phyloP scores from a whole-genome alignment of 352 stramenopile species.

The Phytophthora hybrid region DNA sequence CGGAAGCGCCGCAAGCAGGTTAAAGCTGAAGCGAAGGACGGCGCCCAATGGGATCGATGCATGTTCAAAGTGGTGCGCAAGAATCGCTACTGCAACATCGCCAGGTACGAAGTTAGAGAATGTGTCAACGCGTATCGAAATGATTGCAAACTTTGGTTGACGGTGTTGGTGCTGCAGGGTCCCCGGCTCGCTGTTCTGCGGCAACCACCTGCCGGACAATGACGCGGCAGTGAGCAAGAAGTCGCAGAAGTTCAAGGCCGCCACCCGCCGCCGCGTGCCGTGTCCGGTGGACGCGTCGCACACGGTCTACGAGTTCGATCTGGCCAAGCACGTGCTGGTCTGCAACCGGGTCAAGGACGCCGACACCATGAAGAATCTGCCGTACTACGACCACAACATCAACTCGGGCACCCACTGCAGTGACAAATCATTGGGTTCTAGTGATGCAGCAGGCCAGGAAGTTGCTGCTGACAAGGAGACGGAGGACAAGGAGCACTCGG shows the following conservation, averaged over 20 bases:
- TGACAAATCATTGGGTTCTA: not conserved
- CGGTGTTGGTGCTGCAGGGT: conserved; percentile 40
- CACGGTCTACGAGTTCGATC: conserved; percentile 81
- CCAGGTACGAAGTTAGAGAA: conserved; percentile 44
- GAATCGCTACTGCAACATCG: conserved; percentile 86
- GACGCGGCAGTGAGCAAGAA: conserved; percentile 57
- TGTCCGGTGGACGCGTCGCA: conserved; percentile 78
- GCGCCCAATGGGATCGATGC: conserved; percentile 76
- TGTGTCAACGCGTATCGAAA: conserved; percentile 21
- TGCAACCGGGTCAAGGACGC: conserved; percentile 84
- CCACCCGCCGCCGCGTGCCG: conserved; percentile 65
- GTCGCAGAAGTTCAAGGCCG: conserved; percentile 69
- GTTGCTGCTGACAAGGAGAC: conserved; percentile 1
- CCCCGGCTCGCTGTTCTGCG: conserved; percentile 69
- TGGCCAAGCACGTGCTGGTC: conserved; percentile 81
- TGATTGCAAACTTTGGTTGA: conserved; percentile 36
- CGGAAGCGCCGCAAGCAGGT: conserved; percentile 73
- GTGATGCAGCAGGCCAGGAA: conserved; percentile 6
- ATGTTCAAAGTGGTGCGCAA: conserved; percentile 86
- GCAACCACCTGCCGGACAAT: conserved; percentile 71
- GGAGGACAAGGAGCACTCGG: conserved; percentile 42
- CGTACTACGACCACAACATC: conserved; percentile 82
- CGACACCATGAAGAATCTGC: conserved; percentile 60
- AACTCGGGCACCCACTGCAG: conserved; percentile 71
- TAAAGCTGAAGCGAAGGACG: conserved; percentile 58